A percentile compares a stretch with the other conserved stretches of the same genome.
Conservation (phyloP, 257 asterid genomes). For the Leonotis leonurus region DNA sequence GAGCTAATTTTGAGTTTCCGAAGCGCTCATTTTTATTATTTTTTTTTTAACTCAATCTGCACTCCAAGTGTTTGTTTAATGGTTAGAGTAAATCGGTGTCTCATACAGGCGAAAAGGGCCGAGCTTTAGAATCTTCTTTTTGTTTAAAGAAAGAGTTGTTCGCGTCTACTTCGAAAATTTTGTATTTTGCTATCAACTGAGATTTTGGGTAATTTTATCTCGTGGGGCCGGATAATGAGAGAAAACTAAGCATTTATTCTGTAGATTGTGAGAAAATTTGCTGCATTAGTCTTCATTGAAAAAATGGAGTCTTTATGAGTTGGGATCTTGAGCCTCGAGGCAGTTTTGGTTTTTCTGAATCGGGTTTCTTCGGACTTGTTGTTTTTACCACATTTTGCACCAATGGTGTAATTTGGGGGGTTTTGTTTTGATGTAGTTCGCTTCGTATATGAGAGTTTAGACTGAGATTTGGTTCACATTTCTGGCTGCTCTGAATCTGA, state of each 20-base stretch:
- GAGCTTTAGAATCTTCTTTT: slow-evolving; percentile 50
- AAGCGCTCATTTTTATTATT: no score
- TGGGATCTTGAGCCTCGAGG: slow-evolving; percentile 17
- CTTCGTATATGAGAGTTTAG: not conserved
- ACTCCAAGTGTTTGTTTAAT: slow-evolving; percentile 14
- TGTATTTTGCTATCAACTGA: slow-evolving; percentile 18
- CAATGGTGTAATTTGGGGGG: slow-evolving; percentile 1
- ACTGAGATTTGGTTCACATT: slow-evolving; percentile 15
- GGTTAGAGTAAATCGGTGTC: slow-evolving; percentile 17
- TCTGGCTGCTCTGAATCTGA: slow-evolving; percentile 9
- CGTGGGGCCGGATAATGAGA: not conserved
- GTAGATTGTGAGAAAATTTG: slow-evolving; percentile 7
- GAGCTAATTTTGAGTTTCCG: slow-evolving; percentile 23
- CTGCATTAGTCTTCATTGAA: not conserved
- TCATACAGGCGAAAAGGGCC: slow-evolving; percentile 31
- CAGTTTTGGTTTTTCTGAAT: slow-evolving; percentile 5
- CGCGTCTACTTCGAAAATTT: slow-evolving; percentile 23
- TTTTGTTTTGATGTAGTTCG: slow-evolving; percentile 9
- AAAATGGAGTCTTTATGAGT: slow-evolving; percentile 11
- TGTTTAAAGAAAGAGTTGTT: slow-evolving; percentile 21
- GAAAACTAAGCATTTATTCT: not conserved
- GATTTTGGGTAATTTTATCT: slow-evolving; percentile 13
- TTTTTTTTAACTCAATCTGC: not conserved
- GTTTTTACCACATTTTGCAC: slow-evolving; percentile 8
- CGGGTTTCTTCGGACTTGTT: slow-evolving; percentile 10